Conservation (phyloP, 1,139 yeast genomes). For the Protomyces inouyei region DNA sequence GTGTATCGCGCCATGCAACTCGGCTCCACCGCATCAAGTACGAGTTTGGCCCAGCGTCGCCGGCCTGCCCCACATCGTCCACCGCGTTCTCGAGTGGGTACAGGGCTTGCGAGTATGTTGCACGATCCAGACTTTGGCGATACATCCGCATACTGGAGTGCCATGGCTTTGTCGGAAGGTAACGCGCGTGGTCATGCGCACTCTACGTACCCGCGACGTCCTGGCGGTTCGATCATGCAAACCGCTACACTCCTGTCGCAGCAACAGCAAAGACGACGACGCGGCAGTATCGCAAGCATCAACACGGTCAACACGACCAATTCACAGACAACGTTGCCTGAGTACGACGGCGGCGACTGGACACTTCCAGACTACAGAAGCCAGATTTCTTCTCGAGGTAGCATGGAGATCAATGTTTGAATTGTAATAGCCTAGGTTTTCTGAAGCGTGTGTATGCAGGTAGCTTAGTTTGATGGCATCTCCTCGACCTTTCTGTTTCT, state of each 20-base stretch:
- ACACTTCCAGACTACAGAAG: constrained; percentile 9
- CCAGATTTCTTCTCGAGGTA: constrained; percentile 4
- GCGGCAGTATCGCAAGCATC: constrained; percentile 1
- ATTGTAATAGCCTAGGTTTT: too few relatives aligned
- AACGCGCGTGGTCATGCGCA: background rate
- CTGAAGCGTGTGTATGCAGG: too few relatives aligned
- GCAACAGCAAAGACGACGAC: constrained; percentile 7
- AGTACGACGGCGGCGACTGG: constrained; percentile 2
- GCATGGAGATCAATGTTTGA: constrained; percentile 16
- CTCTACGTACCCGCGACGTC: background rate
- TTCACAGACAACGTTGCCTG: constrained; percentile 17
- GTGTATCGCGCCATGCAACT: constrained; percentile 5
- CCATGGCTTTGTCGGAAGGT: background rate
- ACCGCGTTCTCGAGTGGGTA: background rate
- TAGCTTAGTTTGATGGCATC: too few relatives aligned
- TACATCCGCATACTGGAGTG: constrained; percentile 14
- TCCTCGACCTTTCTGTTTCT: too few relatives aligned
- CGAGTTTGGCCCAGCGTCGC: background rate
- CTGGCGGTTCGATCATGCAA: background rate
- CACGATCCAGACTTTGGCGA: constrained; percentile 23
- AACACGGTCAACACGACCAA: background rate
- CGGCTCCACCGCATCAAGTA: background rate
- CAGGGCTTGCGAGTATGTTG: background rate
- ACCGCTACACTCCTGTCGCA: background rate
- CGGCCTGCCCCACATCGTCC: constrained; percentile 1